Evolutionary conservation across 1,139 yeast genomes (phyloP), one percentile per base, ranked within the genome.

Genomic region (Pichia inconspicua): DNA sequence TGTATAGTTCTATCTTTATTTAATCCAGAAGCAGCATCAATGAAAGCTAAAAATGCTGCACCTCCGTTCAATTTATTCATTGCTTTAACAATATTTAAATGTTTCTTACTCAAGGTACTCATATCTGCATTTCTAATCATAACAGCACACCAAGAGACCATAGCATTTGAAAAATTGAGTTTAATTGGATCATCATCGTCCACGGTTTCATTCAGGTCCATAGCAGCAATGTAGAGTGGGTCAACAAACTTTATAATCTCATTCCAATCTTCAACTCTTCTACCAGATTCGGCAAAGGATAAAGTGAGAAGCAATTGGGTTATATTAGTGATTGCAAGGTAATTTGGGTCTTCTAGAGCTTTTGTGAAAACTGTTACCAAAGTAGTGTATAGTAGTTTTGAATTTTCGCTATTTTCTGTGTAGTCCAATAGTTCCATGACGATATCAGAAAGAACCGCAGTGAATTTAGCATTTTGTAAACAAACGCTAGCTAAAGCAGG

Each of bases 241-340:
- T 49, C 50, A 31, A 61, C 51, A 30, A 53, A 51, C 4, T 47
- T 49, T 7, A 61, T 43, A n/a, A 64, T 35, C 6, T 46, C 43
- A 10, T 52, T 48, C 83, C 83, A 78, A 51, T 70, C 65, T 2
- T 69, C 60, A 8, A 82, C 72, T 57, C 80, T 82, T 52, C 66
- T 73, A 57, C 92, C 92, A 38, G 87, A 79, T 52, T 83, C 89
- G 1, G 85, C 80, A 64, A 82, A 84, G 0, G 73, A 61, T 44
- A 82, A 60, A 0, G 81, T 65, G 0, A 74, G 63, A 40, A 72
- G 47, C 3, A 72, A 48, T 53, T 66, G 68, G 8, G 54, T 41
- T 7, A 55, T 46, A 31, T 58, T 54, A 0, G 59, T 54, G 17
- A 60, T 45, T 14, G 30, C 39, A 17, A 48, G 41, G 34, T 47